These are phyloP conservation scores for Canavalia ensiformis DNA, from an alignment of 306 rosid genomes.

Conservation along the genomic window DNA sequence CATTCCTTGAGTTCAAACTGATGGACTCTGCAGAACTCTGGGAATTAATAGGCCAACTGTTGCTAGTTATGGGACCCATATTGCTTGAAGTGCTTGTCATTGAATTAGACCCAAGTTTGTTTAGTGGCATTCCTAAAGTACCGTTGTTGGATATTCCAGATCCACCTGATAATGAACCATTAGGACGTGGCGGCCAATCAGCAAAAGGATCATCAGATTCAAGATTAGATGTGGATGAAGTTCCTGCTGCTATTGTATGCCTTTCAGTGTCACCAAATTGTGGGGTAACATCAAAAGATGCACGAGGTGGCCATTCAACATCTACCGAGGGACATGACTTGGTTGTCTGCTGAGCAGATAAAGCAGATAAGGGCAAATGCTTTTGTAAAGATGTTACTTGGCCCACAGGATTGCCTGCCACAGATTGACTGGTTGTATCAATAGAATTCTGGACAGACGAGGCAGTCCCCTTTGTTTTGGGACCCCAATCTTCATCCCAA, in stretches of 20 bases:
- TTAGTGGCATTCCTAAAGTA: conserved; percentile 52
- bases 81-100: conserved; percentile 61
- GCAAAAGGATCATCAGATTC: conserved; percentile 87
- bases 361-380: conserved; percentile 50
- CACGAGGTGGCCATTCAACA: conserved; percentile 93
- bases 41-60: conserved; percentile 68
- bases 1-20: conserved; percentile 63
- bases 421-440: conserved; percentile 51
- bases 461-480: conserved; percentile 52
- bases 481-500: conserved; percentile 99
- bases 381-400: conserved; percentile 57
- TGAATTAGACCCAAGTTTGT: conserved; percentile 62
- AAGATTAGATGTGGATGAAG: conserved; percentile 69
- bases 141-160: conserved; percentile 72
- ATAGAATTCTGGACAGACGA: conserved; percentile 56
- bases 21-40: conserved; percentile 55
- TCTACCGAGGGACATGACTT: conserved; percentile 82
- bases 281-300: conserved; percentile 57
- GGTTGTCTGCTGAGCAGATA: conserved; percentile 66
- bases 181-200: conserved; percentile 91
- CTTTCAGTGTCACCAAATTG: conserved; percentile 66
- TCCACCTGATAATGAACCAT: conserved; percentile 64
- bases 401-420: conserved; percentile 54
- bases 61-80: conserved; percentile 60
- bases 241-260: conserved; percentile 57